Percentiles rank a stretch among this genome's conserved stretches.
Evolutionary conservation across 1,284 basidiomycete genomes (phyloP).

Genomic region (Meira nashicola): DNA sequence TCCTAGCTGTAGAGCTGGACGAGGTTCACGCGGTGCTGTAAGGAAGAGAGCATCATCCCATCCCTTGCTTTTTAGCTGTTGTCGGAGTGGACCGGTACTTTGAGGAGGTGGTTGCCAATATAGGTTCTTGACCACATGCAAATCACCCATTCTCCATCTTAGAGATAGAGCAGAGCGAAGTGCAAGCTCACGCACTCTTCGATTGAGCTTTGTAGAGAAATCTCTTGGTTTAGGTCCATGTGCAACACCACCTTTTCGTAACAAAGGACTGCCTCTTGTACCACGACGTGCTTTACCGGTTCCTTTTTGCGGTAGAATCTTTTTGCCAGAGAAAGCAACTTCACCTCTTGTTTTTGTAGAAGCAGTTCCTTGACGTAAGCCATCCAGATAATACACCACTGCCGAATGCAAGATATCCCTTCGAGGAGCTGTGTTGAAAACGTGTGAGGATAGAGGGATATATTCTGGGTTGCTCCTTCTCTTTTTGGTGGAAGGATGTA

Average conservation of each 20-base stretch:
- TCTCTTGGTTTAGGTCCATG: conserved; percentile 86
- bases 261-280: conserved; percentile 79
- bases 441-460: conserved; percentile 70
- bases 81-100: conserved; percentile 36
- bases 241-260: conserved; percentile 84
- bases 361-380: conserved; percentile 80
- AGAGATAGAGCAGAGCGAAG: conserved; percentile 79
- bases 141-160: conserved; percentile 68
- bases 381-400: conserved; percentile 81
- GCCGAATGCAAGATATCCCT: conserved; percentile 89
- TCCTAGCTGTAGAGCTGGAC: conserved; percentile 14
- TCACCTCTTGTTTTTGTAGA: conserved; percentile 86
- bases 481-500: conserved; percentile 18
- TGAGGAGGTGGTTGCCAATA: conserved; percentile 42
- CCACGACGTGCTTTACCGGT: conserved; percentile 83
- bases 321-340: conserved; percentile 78
- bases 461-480: conserved; percentile 10
- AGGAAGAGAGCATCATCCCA: conserved; percentile 49
- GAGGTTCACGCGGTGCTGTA: conserved; percentile 37
- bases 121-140: conserved; percentile 69
- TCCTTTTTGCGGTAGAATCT: conserved; percentile 88
- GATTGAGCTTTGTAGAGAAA: conserved; percentile 80
- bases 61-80: conserved; percentile 34
- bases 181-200: conserved; percentile 88
- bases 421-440: conserved; percentile 82